Percentiles rank a stretch among this genome's conserved stretches.
phyloP scores from a whole-genome alignment of 176 grass and related monocot species.

The Echinochloa phyllopogon region DNA sequence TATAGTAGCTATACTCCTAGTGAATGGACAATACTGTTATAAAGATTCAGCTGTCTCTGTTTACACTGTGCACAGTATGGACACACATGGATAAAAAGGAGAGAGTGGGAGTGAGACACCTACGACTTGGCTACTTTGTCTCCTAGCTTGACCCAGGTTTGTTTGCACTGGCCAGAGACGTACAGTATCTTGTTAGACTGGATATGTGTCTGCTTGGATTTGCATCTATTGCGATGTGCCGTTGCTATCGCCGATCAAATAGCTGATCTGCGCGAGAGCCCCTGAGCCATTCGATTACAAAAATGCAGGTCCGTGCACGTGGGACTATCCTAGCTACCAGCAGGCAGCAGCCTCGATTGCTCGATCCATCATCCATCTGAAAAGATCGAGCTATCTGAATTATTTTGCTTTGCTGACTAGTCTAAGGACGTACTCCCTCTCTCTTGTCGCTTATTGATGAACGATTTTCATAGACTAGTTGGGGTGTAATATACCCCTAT shows the following conservation, averaged over 20 bases:
- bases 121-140: not conserved
- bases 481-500: too few relatives aligned
- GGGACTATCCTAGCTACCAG: not conserved
- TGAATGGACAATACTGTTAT: not conserved
- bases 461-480: not conserved
- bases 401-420: not conserved
- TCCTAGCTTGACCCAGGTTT: not conserved
- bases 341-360: not conserved
- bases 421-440: not conserved
- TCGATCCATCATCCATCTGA: not conserved
- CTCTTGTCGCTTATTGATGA: not conserved
- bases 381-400: constrained; percentile 1
- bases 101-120: not conserved
- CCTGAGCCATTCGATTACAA: constrained; percentile 18
- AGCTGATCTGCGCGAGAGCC: not conserved
- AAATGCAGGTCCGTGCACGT: constrained; percentile 20
- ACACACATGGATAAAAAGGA: not conserved
- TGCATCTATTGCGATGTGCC: constrained; percentile 23
- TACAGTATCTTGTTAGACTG: not conserved
- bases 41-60: not conserved
- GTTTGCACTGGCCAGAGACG: constrained; percentile 13
- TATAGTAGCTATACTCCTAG: not conserved
- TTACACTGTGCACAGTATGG: not conserved
- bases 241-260: constrained; percentile 36
- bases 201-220: not conserved